Percentiles rank a stretch among this genome's conserved stretches.
Conservation (phyloP, 192 early-diverging fungal species). For the Linnemannia schmuckeri region DNA sequence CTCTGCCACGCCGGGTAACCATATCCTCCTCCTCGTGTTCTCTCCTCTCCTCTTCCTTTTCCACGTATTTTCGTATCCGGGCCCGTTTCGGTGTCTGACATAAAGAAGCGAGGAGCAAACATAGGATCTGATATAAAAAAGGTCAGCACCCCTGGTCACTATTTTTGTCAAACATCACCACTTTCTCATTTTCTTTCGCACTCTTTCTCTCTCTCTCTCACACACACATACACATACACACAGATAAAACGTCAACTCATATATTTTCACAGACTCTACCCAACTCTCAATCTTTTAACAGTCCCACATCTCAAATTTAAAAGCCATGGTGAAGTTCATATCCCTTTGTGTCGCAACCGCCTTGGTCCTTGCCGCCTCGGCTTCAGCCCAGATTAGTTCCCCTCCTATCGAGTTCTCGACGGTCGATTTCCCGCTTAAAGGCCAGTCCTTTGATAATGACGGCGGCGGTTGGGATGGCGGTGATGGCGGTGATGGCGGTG, state of each 20-base stretch:
- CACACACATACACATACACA: background rate
- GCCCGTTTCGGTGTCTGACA: too few species aligned
- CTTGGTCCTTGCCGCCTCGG: constrained; percentile 31
- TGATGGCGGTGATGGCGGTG: background rate
- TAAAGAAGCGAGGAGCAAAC: too few species aligned
- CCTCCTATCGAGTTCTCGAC: constrained; percentile 3
- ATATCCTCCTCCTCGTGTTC: too few species aligned
- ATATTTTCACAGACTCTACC: background rate
- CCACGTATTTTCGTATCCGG: too few species aligned
- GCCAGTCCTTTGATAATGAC: background rate
- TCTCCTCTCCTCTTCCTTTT: too few species aligned
- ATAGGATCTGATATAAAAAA: too few species aligned
- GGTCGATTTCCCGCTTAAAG: background rate
- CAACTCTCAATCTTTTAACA: background rate
- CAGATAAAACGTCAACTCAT: background rate
- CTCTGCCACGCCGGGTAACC: too few species aligned
- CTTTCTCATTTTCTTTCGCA: too few species aligned
- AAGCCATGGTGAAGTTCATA: constrained; percentile 42
- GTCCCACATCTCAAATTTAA: background rate
- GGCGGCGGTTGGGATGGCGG: background rate
- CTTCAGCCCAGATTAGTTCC: constrained; percentile 19
- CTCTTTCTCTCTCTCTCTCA: too few species aligned
- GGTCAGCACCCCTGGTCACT: too few species aligned
- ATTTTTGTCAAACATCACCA: too few species aligned
- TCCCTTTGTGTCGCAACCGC: constrained; percentile 38